Conservation (phyloP, 306 rosid genomes). For the Cucumis sativus region DNA sequence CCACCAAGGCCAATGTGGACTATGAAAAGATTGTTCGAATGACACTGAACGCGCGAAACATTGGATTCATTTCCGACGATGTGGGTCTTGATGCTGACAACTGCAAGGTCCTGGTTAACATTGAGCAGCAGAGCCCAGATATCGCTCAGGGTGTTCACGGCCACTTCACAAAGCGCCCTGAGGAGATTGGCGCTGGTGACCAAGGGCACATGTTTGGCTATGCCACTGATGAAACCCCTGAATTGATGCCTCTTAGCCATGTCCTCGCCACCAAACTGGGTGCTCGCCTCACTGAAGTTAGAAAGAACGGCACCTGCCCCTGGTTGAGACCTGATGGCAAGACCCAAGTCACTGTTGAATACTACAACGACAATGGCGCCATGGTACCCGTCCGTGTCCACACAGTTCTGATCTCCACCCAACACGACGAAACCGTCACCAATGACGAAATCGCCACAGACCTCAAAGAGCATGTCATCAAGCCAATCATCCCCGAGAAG, state of each 20-base stretch:
- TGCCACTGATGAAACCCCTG: constrained; percentile 99
- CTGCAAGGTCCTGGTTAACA: constrained; percentile 97
- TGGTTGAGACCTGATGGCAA: constrained; percentile 99
- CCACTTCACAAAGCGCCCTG: constrained; percentile 97
- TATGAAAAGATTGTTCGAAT: constrained; percentile 94
- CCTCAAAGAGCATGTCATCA: constrained; percentile 91
- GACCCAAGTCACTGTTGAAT: constrained; percentile 96
- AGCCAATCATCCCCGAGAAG: constrained; percentile 91
- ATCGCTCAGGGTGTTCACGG: constrained; percentile 99
- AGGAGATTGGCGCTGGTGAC: constrained; percentile 99
- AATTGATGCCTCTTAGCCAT: constrained; percentile 84
- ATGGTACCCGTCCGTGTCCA: constrained; percentile 96
- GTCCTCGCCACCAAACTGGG: constrained; percentile 97
- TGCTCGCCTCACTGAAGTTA: constrained; percentile 84
- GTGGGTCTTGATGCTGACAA: constrained; percentile 99
- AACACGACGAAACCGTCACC: constrained; percentile 93
- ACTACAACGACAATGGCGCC: constrained; percentile 81
- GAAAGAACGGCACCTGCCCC: constrained; percentile 88
- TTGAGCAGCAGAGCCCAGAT: constrained; percentile 99
- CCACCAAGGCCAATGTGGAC: constrained; percentile 94
- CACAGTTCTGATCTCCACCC: constrained; percentile 98
- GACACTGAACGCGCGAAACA: constrained; percentile 81
- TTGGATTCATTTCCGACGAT: constrained; percentile 84
- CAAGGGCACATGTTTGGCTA: constrained; percentile 99
- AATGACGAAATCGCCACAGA: constrained; percentile 94